Conservation (phyloP, 2,329 filamentous ascomycete genomes). For the Curvularia verruculosa region DNA sequence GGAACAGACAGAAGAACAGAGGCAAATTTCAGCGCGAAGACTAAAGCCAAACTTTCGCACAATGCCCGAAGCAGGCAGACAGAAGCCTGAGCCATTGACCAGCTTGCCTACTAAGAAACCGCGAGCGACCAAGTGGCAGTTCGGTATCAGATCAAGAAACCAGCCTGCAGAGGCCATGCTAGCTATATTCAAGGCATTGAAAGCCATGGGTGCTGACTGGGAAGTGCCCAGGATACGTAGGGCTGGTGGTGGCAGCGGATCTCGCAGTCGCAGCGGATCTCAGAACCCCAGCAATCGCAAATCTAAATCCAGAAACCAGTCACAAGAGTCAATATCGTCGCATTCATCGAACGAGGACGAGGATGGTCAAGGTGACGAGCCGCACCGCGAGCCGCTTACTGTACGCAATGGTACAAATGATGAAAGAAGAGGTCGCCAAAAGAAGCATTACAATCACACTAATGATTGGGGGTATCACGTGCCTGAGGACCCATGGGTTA, state of each 20-base stretch:
- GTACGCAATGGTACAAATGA: conserved; percentile 34
- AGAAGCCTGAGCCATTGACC: conserved; percentile 62
- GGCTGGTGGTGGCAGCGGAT: conserved; percentile 50
- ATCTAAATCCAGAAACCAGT: conserved; percentile 41
- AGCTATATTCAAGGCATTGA: conserved; percentile 91
- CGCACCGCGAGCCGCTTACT: conserved; percentile 36
- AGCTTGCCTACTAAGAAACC: conserved; percentile 68
- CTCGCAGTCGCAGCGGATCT: conserved; percentile 42
- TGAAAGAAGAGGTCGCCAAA: conserved; percentile 44
- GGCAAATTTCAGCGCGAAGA: conserved; percentile 78
- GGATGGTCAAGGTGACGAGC: conserved; percentile 18
- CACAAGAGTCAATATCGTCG: conserved; percentile 42
- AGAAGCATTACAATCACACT: conserved; percentile 52
- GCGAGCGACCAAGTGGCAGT: conserved; percentile 93
- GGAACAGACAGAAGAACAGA: conserved; percentile 63
- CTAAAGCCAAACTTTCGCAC: conserved; percentile 85
- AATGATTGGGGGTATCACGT: conserved; percentile 74
- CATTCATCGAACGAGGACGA: conserved; percentile 37
- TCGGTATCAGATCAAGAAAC: conserved; percentile 93
- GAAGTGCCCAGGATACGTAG: conserved; percentile 60
- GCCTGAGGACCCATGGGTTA: conserved; percentile 94
- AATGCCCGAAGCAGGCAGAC: conserved; percentile 62
- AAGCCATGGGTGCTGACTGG: conserved; percentile 89
- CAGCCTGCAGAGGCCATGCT: conserved; percentile 92
- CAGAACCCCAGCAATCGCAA: conserved; percentile 34